Conservation (phyloP, 345 rosid species). For the Populus pruinosa region DNA sequence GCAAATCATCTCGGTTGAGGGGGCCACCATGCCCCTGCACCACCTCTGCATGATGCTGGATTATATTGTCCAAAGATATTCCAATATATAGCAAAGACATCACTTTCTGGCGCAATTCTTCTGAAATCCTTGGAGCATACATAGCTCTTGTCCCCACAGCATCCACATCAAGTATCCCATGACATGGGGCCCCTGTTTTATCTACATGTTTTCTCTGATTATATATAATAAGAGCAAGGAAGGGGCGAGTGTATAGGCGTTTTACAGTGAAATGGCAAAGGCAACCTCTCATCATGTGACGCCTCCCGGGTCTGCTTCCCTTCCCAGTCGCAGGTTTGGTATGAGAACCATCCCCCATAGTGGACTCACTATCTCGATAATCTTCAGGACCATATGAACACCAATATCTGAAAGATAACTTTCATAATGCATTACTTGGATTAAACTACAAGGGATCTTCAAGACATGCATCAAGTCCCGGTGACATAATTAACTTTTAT, state of each 20-base stretch:
- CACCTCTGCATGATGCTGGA: conserved; percentile 46
- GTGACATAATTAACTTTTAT: neutral
- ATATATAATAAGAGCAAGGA: conserved; percentile 46
- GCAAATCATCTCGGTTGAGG: conserved; percentile 56
- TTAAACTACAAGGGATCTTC: neutral
- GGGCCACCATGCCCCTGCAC: conserved; percentile 54
- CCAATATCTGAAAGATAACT: conserved; percentile 45
- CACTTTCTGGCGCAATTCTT: conserved; percentile 52
- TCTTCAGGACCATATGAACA: conserved; percentile 63
- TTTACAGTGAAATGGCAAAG: conserved; percentile 57
- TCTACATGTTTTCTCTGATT: conserved; percentile 53
- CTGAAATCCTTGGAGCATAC: conserved; percentile 59
- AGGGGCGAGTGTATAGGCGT: conserved; percentile 45
- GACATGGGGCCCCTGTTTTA: conserved; percentile 49
- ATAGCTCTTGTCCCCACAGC: conserved; percentile 59
- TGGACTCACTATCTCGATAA: conserved; percentile 40
- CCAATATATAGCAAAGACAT: conserved; percentile 52
- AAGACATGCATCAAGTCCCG: neutral
- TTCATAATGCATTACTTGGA: conserved; percentile 9
- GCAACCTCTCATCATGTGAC: conserved; percentile 60
- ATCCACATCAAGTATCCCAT: conserved; percentile 48
- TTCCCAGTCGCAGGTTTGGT: conserved; percentile 47
- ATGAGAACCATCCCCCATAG: conserved; percentile 36
- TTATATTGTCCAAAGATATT: conserved; percentile 43
- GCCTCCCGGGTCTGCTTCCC: conserved; percentile 57